These are phyloP conservation scores for Pleurotus platypus DNA, from an alignment of 768 basidiomycete species.

Conservation along the genomic window DNA sequence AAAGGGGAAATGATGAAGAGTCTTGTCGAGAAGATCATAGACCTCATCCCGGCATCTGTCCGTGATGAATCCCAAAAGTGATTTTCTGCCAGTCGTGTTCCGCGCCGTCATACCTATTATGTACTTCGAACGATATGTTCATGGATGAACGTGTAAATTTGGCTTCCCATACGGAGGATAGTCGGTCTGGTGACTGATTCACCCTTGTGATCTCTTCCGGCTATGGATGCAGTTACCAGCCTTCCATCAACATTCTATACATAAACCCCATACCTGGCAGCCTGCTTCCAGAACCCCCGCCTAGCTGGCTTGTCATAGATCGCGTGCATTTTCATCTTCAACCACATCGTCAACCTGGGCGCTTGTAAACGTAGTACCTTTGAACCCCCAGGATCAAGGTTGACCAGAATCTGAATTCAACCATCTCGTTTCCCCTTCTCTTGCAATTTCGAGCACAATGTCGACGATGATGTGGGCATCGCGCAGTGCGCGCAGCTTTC, in stretches of 20 bases:
- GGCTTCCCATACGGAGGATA: background rate
- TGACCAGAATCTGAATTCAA: background rate
- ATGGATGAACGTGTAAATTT: background rate
- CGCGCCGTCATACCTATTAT: too few relatives aligned
- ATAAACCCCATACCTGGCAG: background rate
- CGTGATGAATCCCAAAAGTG: constrained; percentile 2
- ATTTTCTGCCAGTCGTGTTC: background rate
- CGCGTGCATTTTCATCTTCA: background rate
- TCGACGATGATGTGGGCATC: constrained; percentile 7
- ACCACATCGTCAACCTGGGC: background rate
- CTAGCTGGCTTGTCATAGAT: background rate
- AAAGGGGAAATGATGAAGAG: constrained; percentile 72
- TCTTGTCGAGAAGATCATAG: constrained; percentile 66
- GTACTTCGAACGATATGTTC: too few relatives aligned
- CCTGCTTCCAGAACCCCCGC: background rate
- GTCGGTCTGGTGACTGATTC: constrained; percentile 6
- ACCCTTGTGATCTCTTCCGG: constrained; percentile 2
- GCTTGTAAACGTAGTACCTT: background rate
- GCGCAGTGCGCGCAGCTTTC: background rate
- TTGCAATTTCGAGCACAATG: background rate
- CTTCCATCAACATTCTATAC: background rate
- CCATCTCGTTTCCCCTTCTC: background rate
- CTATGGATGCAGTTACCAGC: background rate
- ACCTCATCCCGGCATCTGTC: constrained; percentile 13
- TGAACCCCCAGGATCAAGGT: background rate